phyloP scores from a whole-genome alignment of 495 filamentous ascomycete genomes.

The Podospora sp. region DNA sequence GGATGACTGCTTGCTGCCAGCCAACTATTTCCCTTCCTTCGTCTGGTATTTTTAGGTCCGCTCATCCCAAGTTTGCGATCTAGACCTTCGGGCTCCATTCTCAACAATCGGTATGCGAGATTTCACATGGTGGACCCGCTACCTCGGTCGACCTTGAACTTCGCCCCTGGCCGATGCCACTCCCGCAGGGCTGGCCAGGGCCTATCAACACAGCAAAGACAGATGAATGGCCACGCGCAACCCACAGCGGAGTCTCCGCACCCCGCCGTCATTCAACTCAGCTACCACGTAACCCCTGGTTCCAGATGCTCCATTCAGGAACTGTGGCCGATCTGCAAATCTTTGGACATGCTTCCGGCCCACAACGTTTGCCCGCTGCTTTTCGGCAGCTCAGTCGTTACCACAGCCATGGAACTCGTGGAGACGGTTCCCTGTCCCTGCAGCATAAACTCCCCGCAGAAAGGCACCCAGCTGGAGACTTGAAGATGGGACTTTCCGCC shows the following conservation, averaged over 20 bases:
- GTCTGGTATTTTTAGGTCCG: too few species aligned
- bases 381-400: background rate
- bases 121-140: background rate
- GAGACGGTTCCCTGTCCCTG: background rate
- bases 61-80: too few species aligned
- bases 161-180: background rate
- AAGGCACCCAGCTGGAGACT: background rate
- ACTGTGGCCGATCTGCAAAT: background rate
- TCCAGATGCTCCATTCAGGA: background rate
- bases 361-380: background rate
- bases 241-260: background rate
- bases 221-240: background rate
- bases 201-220: background rate
- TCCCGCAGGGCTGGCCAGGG: background rate
- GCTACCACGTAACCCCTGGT: background rate
- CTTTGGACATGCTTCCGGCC: background rate
- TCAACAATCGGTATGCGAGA: background rate
- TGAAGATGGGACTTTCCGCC: background rate
- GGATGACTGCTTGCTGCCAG: too few species aligned
- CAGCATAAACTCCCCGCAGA: background rate
- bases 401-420: background rate
- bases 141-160: background rate
- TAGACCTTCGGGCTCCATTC: background rate
- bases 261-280: background rate
- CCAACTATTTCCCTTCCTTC: too few species aligned